These are phyloP conservation scores for Cyclostephanos tholiformis DNA, from an alignment of 108 stramenopile species.

Conservation along the genomic window DNA sequence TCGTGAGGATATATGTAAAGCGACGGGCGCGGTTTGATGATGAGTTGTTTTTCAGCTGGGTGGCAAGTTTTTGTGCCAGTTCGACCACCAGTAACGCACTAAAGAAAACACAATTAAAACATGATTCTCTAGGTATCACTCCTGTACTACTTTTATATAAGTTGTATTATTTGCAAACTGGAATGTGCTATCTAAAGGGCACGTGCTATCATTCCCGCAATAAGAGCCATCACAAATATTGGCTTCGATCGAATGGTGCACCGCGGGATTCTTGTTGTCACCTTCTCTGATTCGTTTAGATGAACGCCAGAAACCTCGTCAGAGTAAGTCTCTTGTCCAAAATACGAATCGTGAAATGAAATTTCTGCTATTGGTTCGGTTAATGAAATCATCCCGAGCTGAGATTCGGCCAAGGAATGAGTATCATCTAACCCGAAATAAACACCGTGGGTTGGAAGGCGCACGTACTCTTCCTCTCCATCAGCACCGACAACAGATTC, in stretches of 20 bases:
- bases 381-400: slow-evolving; percentile 5
- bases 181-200: no score
- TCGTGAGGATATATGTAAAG: slow-evolving; percentile 33
- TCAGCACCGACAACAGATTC: background rate
- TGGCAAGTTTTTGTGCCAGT: no score
- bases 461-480: background rate
- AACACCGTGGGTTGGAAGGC: slow-evolving; percentile 2
- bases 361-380: background rate
- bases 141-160: no score
- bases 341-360: slow-evolving; percentile 4
- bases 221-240: slow-evolving; percentile 1
- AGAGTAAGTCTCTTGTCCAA: slow-evolving; percentile 6
- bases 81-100: no score
- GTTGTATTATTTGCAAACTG: no score
- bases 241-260: slow-evolving; percentile 12
- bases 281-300: background rate
- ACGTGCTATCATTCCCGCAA: background rate
- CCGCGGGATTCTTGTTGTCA: background rate
- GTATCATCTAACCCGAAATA: slow-evolving; percentile 12
- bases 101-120: no score
- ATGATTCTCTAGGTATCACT: no score
- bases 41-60: no score
- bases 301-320: background rate
- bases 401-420: background rate
- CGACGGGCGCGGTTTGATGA: background rate